Base-by-base conservation (phyloP, 768 basidiomycete species). In the Russula brevipes region DNA sequence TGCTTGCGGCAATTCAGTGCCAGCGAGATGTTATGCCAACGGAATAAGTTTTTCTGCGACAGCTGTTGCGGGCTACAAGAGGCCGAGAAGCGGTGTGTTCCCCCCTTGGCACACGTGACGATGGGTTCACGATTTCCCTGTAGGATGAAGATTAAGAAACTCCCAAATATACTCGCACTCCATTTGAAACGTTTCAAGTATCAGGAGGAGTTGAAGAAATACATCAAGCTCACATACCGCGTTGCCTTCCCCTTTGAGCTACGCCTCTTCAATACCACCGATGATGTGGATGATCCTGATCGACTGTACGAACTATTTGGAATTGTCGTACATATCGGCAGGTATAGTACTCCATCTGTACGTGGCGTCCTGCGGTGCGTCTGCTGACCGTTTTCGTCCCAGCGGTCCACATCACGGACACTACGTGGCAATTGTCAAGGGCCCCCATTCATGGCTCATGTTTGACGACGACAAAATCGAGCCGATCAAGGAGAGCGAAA, bases 151-250 rank as follows among this genome's bases (percentile, higher is more conserved):
- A 94, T 99, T 73, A 98, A 98, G 79, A 89, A 86, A 68, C 80
- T 98, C 0, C 97, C 97, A 0, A 96, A 98, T 72, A 81, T 99
- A 42, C 86, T 99, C 30, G 94, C 96, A 12, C 81, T 99, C 31
- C 97, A 99, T 74, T 78, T 99, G 52, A 99, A 99, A 78, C 85
- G 97, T 39, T 99, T 99, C 86, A 99, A 99, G 76, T 97, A 94
- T 72, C 94, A 97, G 73, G 96, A 98, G 74, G 89, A 93, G 68
- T 76, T 90, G 2, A 85, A 86, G 64, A 89, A 85, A 72, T 93
- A 95, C 75, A 91, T 94, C 79, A 99, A 99, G 73, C 85, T 99
- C 46, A 84, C 91, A 14, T 98, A 98, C 73, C 91, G 97, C 19
- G 96, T 98, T 54, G 94, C 93, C 4, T 98, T 99, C 76, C 96